phyloP scores from a whole-genome alignment of 495 filamentous ascomycete species.

The Penicillium goetzii region DNA sequence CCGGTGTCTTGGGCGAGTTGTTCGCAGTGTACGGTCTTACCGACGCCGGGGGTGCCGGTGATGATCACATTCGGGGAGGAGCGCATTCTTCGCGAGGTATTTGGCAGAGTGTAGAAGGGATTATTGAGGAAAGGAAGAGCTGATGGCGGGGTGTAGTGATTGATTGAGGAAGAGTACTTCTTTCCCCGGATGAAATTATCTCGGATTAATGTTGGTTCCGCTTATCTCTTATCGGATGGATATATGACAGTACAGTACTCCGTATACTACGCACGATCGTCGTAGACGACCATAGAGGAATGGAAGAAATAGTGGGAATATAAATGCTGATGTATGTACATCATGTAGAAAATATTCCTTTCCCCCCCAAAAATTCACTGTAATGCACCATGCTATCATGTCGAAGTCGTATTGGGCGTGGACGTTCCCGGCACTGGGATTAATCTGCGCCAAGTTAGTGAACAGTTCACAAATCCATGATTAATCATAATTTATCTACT shows the following conservation, averaged over 20 bases:
- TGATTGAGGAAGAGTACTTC: neutral
- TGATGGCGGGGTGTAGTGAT: neutral
- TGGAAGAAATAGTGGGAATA: neutral
- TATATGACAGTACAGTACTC: neutral
- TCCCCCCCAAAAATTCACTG: no score
- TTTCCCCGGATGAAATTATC: constrained; percentile 25
- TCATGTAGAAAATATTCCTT: no score
- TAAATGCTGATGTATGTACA: neutral
- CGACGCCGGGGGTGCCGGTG: constrained; percentile 93
- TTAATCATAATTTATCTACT: constrained; percentile 26
- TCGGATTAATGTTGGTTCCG: constrained; percentile 26
- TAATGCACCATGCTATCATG: neutral
- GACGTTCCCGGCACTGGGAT: neutral
- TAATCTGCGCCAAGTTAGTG: neutral
- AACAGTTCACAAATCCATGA: neutral
- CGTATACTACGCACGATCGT: neutral
- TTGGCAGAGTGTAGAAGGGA: constrained; percentile 1
- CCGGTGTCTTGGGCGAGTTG: constrained; percentile 70
- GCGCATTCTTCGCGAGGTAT: constrained; percentile 45
- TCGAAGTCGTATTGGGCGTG: neutral
- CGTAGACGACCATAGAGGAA: neutral
- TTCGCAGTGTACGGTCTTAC: constrained; percentile 90
- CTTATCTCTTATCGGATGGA: constrained; percentile 35
- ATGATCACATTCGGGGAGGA: constrained; percentile 86
- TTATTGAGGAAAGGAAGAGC: constrained; percentile 4